A percentile compares a stretch with the other conserved stretches of the same genome.
Evolutionary conservation across 2,329 filamentous ascomycete genomes (phyloP).

Genomic region (Macrophomina phaseolina): DNA sequence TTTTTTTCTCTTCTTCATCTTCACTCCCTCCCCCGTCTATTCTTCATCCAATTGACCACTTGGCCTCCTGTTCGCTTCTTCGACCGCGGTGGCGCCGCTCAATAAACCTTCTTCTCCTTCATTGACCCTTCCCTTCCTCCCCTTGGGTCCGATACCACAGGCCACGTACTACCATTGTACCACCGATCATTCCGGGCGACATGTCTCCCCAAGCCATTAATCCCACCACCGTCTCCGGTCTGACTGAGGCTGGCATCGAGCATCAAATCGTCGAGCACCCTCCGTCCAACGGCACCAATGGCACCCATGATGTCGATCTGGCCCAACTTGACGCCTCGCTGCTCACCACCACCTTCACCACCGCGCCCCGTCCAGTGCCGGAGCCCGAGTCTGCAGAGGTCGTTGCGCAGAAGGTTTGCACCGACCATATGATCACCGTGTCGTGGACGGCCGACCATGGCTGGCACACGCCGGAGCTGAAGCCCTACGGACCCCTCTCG

Average conservation of each 20-base stretch:
- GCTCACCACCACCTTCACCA: slow-evolving; percentile 49
- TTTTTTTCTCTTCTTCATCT: neutral
- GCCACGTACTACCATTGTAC: neutral
- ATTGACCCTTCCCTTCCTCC: neutral
- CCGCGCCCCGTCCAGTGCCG: slow-evolving; percentile 50
- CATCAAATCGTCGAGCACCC: slow-evolving; percentile 13
- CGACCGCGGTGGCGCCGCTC: neutral
- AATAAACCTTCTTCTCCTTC: neutral
- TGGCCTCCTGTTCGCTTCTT: neutral
- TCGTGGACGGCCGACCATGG: slow-evolving; percentile 69
- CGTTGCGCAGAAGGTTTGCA: slow-evolving; percentile 57
- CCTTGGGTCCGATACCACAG: neutral
- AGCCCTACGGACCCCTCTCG: slow-evolving; percentile 76
- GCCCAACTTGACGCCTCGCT: slow-evolving; percentile 52
- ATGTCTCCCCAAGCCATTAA: slow-evolving; percentile 19
- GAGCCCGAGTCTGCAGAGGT: slow-evolving; percentile 47
- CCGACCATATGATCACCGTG: slow-evolving; percentile 87
- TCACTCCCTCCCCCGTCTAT: neutral
- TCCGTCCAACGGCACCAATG: slow-evolving; percentile 30
- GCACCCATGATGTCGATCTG: slow-evolving; percentile 34
- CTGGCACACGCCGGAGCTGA: slow-evolving; percentile 76
- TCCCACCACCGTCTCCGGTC: slow-evolving; percentile 38
- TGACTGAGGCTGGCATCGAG: slow-evolving; percentile 46
- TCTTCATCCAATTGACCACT: neutral
- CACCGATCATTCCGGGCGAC: neutral